phyloP scores from a whole-genome alignment of 345 rosid genomes.

The Eucalyptus polyanthemos region DNA sequence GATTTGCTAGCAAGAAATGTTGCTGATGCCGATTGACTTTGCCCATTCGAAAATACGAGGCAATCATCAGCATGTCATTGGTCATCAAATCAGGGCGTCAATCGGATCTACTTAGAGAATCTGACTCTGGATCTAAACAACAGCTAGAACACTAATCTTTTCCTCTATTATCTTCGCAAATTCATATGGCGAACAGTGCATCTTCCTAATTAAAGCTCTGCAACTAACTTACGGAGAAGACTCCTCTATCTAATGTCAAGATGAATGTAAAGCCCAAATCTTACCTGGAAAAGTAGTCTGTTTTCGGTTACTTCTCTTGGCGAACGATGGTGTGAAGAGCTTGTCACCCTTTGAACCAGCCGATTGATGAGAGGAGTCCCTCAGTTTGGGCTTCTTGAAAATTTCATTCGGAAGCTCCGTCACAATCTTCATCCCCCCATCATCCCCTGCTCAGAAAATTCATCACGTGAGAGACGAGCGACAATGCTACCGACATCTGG shows the following conservation, averaged over 20 bases:
- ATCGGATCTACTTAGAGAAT: background rate
- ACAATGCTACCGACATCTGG: background rate
- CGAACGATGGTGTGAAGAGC: constrained; percentile 14
- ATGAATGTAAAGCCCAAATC: background rate
- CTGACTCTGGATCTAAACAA: background rate
- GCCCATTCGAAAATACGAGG: background rate
- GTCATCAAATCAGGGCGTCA: background rate
- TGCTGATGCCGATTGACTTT: background rate
- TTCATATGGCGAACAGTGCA: background rate
- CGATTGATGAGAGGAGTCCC: background rate
- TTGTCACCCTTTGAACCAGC: background rate
- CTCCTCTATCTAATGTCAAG: background rate
- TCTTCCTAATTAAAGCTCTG: background rate
- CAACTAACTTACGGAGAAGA: background rate
- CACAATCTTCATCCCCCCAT: constrained; percentile 23
- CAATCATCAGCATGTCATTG: background rate
- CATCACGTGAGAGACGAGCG: background rate
- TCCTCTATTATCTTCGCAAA: background rate
- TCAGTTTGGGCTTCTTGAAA: constrained; percentile 51
- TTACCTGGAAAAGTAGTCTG: constrained; percentile 2
- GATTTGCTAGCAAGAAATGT: background rate
- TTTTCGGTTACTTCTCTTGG: constrained; percentile 1
- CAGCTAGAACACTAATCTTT: background rate
- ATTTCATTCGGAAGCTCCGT: constrained; percentile 28
- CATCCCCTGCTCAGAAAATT: constrained; percentile 3